Percentiles rank a stretch among this genome's conserved stretches.
phyloP scores from a whole-genome alignment of 1,284 basidiomycete genomes.

The Fistulinella cinereoalba region DNA sequence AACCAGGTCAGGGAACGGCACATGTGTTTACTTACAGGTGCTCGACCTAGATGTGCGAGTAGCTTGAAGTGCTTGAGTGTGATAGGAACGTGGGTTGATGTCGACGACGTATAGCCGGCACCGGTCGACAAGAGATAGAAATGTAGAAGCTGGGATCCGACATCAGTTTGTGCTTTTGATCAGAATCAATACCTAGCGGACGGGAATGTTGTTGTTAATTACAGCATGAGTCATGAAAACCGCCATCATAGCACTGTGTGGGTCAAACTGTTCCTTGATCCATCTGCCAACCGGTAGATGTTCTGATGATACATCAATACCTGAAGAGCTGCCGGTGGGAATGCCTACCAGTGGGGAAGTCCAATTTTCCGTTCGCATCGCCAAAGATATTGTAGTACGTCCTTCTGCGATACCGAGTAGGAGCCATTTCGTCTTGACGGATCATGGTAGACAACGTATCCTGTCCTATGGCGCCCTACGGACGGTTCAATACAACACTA shows the following conservation, averaged over 20 bases:
- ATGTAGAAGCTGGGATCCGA: slow-evolving; percentile 42
- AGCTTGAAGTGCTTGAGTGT: slow-evolving; percentile 71
- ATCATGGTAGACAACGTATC: slow-evolving; percentile 67
- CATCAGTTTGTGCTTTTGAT: slow-evolving; percentile 2
- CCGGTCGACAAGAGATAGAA: slow-evolving; percentile 40
- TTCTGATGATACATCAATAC: slow-evolving; percentile 40
- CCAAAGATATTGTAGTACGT: slow-evolving; percentile 43
- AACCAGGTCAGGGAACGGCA: not conserved
- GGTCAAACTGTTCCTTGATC: slow-evolving; percentile 54
- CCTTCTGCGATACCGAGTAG: slow-evolving; percentile 52
- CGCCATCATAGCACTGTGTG: slow-evolving; percentile 56
- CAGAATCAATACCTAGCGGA: slow-evolving; percentile 32
- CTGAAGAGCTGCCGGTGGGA: not conserved
- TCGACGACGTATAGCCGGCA: slow-evolving; percentile 20
- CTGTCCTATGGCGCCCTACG: slow-evolving; percentile 59
- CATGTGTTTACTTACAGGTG: slow-evolving; percentile 45
- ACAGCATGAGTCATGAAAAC: slow-evolving; percentile 68
- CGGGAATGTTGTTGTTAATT: slow-evolving; percentile 56
- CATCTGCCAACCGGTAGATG: slow-evolving; percentile 54
- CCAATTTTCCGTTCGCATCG: slow-evolving; percentile 45
- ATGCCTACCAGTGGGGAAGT: slow-evolving; percentile 52
- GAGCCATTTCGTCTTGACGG: slow-evolving; percentile 62
- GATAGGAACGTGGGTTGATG: slow-evolving; percentile 52
- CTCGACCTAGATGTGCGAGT: slow-evolving; percentile 59
- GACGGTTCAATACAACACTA: slow-evolving; percentile 10